Evolutionary conservation across 2,329 filamentous ascomycete genomes (phyloP).

Genomic region (Rutstroemia sp.): DNA sequence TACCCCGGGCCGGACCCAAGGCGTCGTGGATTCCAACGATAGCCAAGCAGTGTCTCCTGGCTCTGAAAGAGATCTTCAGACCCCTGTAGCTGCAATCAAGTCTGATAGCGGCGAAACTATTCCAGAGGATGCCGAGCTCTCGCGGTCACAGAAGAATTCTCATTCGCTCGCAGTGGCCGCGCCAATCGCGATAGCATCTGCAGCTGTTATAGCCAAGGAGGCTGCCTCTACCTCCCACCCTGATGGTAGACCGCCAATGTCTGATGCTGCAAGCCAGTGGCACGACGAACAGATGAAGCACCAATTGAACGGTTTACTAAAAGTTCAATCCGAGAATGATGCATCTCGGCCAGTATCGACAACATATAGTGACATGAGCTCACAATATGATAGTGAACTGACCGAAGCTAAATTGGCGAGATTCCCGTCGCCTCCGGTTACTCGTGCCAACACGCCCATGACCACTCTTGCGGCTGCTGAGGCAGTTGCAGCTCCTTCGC

Average conservation of each 20-base stretch:
- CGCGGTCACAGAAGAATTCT: neutral
- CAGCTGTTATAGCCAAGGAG: constrained; percentile 13
- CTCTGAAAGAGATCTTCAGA: neutral
- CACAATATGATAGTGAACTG: constrained; percentile 40
- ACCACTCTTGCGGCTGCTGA: constrained; percentile 10
- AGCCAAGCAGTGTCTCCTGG: neutral
- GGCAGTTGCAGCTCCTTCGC: constrained; percentile 9
- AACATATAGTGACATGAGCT: constrained; percentile 46
- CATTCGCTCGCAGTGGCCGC: constrained; percentile 10
- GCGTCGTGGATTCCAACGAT: neutral
- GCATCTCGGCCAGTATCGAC: constrained; percentile 38
- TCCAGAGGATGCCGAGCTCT: neutral
- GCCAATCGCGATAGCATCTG: constrained; percentile 10
- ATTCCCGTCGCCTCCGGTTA: constrained; percentile 47
- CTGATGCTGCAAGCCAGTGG: constrained; percentile 27
- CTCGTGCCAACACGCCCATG: constrained; percentile 27
- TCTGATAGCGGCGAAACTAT: neutral
- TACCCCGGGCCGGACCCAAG: neutral
- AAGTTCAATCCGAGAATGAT: constrained; percentile 13
- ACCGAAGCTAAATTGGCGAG: constrained; percentile 45
- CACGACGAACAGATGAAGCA: constrained; percentile 25
- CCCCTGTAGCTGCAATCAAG: neutral
- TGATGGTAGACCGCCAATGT: constrained; percentile 15
- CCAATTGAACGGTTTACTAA: constrained; percentile 14
- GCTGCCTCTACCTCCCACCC: constrained; percentile 18